Evolutionary conservation across 495 filamentous ascomycete genomes (phyloP), one percentile per base, ranked within the genome.

Genomic region (Aspergillus cavernicola): DNA sequence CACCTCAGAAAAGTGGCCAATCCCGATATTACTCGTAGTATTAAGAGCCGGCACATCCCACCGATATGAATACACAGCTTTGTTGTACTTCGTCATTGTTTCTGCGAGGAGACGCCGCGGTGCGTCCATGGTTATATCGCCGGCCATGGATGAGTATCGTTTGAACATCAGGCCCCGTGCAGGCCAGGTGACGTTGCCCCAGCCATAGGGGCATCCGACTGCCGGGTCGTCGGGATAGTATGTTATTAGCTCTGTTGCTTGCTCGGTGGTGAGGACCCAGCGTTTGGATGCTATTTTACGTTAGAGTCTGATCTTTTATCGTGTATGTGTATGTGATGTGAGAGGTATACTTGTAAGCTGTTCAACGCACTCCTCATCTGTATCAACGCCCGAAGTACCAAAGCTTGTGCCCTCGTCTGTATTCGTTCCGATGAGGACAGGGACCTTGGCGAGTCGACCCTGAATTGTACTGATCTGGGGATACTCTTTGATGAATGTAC

Each of bases 41-140:
- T 72, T 72, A 19, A 66, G 22, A 12, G 65, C 64, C 0, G 69
- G 53, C 10, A 69, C 69, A 37, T 72, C 69, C 69, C 69, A 86
- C n/a, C 79, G 78, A 60, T 81, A 85, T 35, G 77, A 78, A 59
- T 78, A 85, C 0, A 82, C 78, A 6, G 67, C 52, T 6, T 76
- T 47, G 5, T 62, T 64, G 13, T 59, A 63, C 0, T 38, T 50
- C 7, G 77, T 65, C 75, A 80, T 83, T 0, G 72, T 60, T 46
- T 78, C 47, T 36, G 76, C 78, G 26, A 79, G 72, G 41, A 75
- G 64, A 19, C 82, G 75, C 7, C 81, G 74, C 12, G 74, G 75
- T 8, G 76, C 77, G 13, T 73, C 74, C 73, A 85, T 82, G 50
- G 73, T 64, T 1, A 78, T 29, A 63, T 85, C 81, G 2, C 78